Base-by-base conservation (phyloP, 805 yeast genomes). In the Vanderwaltozyma verrucispora region DNA sequence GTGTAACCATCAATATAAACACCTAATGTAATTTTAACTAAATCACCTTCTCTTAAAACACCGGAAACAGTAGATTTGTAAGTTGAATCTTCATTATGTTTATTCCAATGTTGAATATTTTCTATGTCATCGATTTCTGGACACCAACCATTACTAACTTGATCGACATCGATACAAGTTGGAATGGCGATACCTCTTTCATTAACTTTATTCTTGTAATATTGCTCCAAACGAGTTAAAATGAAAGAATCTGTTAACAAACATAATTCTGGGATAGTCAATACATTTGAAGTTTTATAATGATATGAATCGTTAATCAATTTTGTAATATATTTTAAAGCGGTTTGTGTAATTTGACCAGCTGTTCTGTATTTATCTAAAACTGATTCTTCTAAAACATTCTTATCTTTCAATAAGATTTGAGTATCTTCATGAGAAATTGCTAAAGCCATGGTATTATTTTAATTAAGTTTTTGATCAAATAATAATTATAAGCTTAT, bases 1-100 rank as follows among this genome's bases (percentile, higher is more conserved):
- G 96, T 83, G 65, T 88, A 92, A 39, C 98, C 98, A 61, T 92
- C 98, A 48, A 92, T 75, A 46, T 92, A 96, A 42, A 81, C 88
- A 34, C 96, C 98, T 21, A 89, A 68, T 11, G 82, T 67, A 40
- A 92, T 72, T 44, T 89, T 88, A 25, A 85, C 85, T 33, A 88
- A 69, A 59, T 92, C 96, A 35, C 97, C 97, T 18, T 76, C 75
- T 37, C 58, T 58, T 47, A 64, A 51, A 15, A 50, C 26, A 30
- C 59, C 58, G 24, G 50, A 44, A 8, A 49, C 46, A 13, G 50
- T 38, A 6, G 59, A 53, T 23, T 33, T 33, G 25, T 50, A 46
- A 28, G 51, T 40, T 14, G 50, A 31, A 21, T 48, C 49, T 6
- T 33, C 37, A 10, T 39, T 31, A n/a, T 38, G 41, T 24, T 46